Base-by-base conservation (phyloP, 345 rosid genomes). In the Trapa bicornis region DNA sequence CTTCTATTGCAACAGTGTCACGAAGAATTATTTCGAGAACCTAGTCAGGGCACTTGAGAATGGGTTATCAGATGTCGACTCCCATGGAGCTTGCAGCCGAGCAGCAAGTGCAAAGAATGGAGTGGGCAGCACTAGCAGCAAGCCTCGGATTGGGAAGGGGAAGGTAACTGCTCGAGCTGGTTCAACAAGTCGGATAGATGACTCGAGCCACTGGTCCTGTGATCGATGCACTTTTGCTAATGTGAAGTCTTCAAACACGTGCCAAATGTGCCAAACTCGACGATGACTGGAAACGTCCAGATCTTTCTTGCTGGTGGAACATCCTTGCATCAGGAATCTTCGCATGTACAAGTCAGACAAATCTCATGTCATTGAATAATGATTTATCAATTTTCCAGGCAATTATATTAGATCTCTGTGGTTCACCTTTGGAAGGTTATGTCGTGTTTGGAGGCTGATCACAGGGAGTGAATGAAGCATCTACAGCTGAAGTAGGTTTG, bases 21-120 rank as follows among this genome's bases (percentile, higher is more conserved):
- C 99, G 14, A 87, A 84, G 74, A 95, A 82, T 75, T 95, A 91
- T 79, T 95, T 95, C 11, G 99, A 95, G 88, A 91, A 95, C 83
- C 76, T 95, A 69, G 99, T 95, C 70, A 84, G 87, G 77, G 96
- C 98, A 10, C 80, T 95, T 37, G 98, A 95, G 84, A 95, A 85
- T 42, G 98, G 98, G 42, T 87, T 95, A 33, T 81, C 81, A 73
- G 99, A 95, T 79, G 96, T 95, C 63, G 87, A 95, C 76, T 80
- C 91, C 8, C 89, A 70, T 14, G 88, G 82, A 35, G 83, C 82
- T 70, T 76, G 96, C 76, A 85, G 96, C 79, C 78, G 73, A 75
- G 68, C 85, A 7, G 47, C 62, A 16, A 80, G 75, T 80, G 81
- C 96, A 50, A 89, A 85, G 54, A 79, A 70, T 3, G 84, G 68